A percentile compares a stretch with the other conserved stretches of the same genome.
These are phyloP conservation scores for Scutellaria galericulata DNA, from an alignment of 257 asterid species.

Conservation along the genomic window DNA sequence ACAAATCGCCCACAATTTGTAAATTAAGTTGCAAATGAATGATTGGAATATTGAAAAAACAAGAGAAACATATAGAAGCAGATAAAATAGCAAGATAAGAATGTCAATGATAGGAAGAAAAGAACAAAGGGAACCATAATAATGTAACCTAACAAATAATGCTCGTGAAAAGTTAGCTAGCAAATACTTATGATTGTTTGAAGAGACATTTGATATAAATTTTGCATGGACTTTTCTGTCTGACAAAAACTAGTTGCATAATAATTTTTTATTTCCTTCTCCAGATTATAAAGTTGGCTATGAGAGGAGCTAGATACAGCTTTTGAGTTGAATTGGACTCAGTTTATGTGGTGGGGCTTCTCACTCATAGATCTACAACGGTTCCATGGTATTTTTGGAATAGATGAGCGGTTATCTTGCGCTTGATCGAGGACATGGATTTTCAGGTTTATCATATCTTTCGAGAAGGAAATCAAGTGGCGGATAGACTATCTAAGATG, in stretches of 20 bases:
- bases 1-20: neutral
- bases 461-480: too few relatives aligned
- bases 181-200: neutral
- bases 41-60: slow-evolving; percentile 23
- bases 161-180: neutral
- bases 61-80: slow-evolving; percentile 16
- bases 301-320: too few relatives aligned
- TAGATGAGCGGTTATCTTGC: too few relatives aligned
- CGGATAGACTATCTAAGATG: too few relatives aligned
- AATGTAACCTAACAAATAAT: slow-evolving; percentile 8
- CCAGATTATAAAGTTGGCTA: too few relatives aligned
- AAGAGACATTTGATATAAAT: slow-evolving; percentile 5
- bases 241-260: neutral
- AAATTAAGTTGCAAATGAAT: neutral
- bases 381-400: too few relatives aligned
- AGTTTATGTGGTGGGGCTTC: too few relatives aligned
- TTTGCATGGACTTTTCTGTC: neutral
- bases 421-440: too few relatives aligned
- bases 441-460: too few relatives aligned
- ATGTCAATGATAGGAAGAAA: neutral
- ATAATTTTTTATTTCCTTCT: too few relatives aligned
- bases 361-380: too few relatives aligned
- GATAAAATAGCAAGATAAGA: slow-evolving; percentile 12
- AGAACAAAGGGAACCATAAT: neutral
- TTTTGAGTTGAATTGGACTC: too few relatives aligned